A percentile compares a stretch with the other conserved stretches of the same genome.
These are phyloP conservation scores for Mycena amicta DNA, from an alignment of 768 basidiomycete genomes.

Conservation along the genomic window DNA sequence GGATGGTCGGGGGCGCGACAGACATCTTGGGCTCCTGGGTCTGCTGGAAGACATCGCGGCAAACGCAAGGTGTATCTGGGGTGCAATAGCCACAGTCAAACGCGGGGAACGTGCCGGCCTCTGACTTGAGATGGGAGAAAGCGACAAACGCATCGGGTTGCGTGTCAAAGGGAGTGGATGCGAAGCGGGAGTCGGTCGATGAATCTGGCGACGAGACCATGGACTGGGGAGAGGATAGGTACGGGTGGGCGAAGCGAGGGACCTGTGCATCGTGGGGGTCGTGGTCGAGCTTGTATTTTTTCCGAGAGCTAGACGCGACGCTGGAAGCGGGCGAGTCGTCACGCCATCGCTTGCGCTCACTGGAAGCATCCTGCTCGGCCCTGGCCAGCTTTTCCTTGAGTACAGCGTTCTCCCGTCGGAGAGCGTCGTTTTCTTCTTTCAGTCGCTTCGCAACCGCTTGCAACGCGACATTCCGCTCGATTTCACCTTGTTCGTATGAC, in stretches of 20 bases:
- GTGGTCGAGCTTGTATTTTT: conserved; percentile 27
- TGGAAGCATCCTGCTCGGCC: conserved; percentile 38
- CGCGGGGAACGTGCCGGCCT: conserved; percentile 36
- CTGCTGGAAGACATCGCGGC: conserved; percentile 65
- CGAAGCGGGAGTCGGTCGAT: conserved; percentile 36
- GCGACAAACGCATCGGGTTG: conserved; percentile 32
- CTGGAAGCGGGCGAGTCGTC: conserved; percentile 49
- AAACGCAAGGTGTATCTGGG: conserved; percentile 72
- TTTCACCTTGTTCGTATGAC: conserved; percentile 87
- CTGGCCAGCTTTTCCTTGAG: conserved; percentile 55
- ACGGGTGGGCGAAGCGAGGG: conserved; percentile 39
- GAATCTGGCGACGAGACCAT: conserved; percentile 55
- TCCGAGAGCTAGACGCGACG: conserved; percentile 19
- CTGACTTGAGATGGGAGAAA: conserved; percentile 31
- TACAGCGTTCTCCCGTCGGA: conserved; percentile 65
- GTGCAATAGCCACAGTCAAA: conserved; percentile 79
- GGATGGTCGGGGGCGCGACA: conserved; percentile 24
- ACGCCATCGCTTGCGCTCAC: conserved; percentile 61
- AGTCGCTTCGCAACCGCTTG: conserved; percentile 81
- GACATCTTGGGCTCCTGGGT: conserved; percentile 30
- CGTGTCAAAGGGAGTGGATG: conserved; percentile 35
- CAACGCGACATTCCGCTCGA: conserved; percentile 82
- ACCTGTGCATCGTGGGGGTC: conserved; percentile 34
- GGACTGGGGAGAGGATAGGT: conserved; percentile 47
- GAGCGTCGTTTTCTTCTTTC: conserved; percentile 83